Evolutionary conservation across 192 early-diverging fungal genomes (phyloP), one percentile per base, ranked within the genome.

Genomic region (Coemansia sp.): DNA sequence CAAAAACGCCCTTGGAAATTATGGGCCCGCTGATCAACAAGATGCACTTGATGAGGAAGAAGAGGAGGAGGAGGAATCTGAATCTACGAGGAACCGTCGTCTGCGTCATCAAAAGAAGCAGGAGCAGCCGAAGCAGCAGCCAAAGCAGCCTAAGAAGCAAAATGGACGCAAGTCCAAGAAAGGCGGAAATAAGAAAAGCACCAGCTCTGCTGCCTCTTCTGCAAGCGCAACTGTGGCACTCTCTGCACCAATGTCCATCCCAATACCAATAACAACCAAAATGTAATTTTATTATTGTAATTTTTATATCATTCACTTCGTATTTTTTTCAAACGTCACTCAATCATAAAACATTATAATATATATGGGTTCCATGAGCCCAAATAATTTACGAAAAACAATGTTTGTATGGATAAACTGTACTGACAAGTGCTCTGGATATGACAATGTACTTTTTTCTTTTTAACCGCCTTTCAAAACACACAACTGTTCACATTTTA

Each of bases 241-340:
- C 5, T 32, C 58, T 18, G 20, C 59, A 27, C 58, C 69, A 17
- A 47, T 66, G 5, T 60, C 60, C 13, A 36, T 29, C 39, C 55
- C 55, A 66, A 63, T 55, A 51, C 49, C 63, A 51, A 51, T 72
- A 47, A 25, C 42, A 30, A 43, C 65, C 25, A 59, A 55, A 47
- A 52, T 72, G 69, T 72, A 72, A 72, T 65, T 72, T 18, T 65
- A 44, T 26, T 2, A 24, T n/a, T n/a, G n/a, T n/a, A n/a, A n/a
- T n/a, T n/a, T n/a, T n/a, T n/a, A n/a, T n/a, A n/a, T n/a, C n/a
- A n/a, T n/a, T n/a, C n/a, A n/a, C n/a, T n/a, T n/a, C n/a, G n/a
- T 44, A 26, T 26, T 1, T 27, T 40, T 40, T 40, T 20, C 18
- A 17, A 18, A 40, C 3, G 13, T 7, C 18, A 38, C 36, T 17